These are phyloP conservation scores for Exophiala spinifera DNA, from an alignment of 2,329 filamentous ascomycete genomes.

Conservation along the genomic window DNA sequence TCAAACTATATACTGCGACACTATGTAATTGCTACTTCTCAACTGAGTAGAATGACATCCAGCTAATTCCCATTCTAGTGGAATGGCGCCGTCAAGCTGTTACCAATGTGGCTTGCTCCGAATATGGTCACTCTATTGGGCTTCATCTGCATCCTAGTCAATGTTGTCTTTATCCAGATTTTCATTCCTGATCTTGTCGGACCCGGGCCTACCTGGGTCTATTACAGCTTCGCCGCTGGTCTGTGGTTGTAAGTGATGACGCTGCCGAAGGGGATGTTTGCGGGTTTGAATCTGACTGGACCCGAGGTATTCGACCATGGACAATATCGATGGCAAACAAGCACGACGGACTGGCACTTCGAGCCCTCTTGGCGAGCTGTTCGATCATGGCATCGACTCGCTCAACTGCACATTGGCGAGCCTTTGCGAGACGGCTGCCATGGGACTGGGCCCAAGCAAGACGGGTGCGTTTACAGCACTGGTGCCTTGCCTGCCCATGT, in stretches of 20 bases:
- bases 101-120: constrained; percentile 94
- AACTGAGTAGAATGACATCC: not conserved
- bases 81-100: constrained; percentile 89
- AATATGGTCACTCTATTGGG: constrained; percentile 96
- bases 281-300: not conserved
- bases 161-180: constrained; percentile 71
- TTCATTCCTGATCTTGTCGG: constrained; percentile 88
- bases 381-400: constrained; percentile 98
- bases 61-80: constrained; percentile 57
- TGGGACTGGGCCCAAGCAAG: constrained; percentile 81
- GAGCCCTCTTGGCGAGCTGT: constrained; percentile 90
- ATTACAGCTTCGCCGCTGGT: constrained; percentile 91
- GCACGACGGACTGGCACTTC: constrained; percentile 91
- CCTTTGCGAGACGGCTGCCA: constrained; percentile 84
- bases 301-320: constrained; percentile 81
- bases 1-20: constrained; percentile 92
- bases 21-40: constrained; percentile 62
- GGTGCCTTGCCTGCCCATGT: constrained; percentile 92
- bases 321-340: constrained; percentile 98
- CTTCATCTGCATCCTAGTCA: constrained; percentile 88
- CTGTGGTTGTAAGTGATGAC: constrained; percentile 74
- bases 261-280: not conserved
- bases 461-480: constrained; percentile 89
- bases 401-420: constrained; percentile 94
- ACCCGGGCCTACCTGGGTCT: constrained; percentile 85